Percentiles rank a stretch among this genome's conserved stretches.
Evolutionary conservation across 2,329 filamentous ascomycete species (phyloP).

Genomic region (Davidsoniella eucalypti): DNA sequence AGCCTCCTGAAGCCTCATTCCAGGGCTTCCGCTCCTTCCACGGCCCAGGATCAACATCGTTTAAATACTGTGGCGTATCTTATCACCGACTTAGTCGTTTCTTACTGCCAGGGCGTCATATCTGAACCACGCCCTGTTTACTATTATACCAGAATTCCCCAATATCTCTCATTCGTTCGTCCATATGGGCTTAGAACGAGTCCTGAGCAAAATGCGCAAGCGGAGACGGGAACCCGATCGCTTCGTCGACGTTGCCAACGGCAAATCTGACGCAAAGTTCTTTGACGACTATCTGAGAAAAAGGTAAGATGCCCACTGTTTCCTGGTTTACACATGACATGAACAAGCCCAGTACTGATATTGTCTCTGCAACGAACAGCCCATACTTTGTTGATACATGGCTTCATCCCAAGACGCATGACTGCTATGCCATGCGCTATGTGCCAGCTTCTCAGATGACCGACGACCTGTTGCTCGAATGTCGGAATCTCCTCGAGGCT

Average conservation of each 20-base stretch:
- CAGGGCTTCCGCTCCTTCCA: too few species aligned
- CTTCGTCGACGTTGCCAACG: conserved; percentile 76
- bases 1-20: too few species aligned
- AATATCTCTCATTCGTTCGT: neutral
- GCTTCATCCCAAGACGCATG: conserved; percentile 31
- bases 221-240: conserved; percentile 33
- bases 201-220: conserved; percentile 12
- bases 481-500: conserved; percentile 39
- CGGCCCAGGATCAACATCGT: neutral
- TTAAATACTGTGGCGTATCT: neutral
- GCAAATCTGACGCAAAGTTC: conserved; percentile 68
- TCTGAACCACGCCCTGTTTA: too few species aligned
- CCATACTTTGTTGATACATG: conserved; percentile 25
- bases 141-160: neutral
- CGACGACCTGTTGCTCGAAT: conserved; percentile 31
- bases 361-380: conserved; percentile 1
- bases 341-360: neutral
- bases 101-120: neutral
- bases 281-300: conserved; percentile 12
- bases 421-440: conserved; percentile 29
- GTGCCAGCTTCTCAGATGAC: conserved; percentile 23
- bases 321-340: neutral
- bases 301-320: conserved; percentile 1
- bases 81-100: neutral
- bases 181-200: conserved; percentile 10